These are phyloP conservation scores for Achaetomium macrosporum DNA, from an alignment of 2,329 filamentous ascomycete species.

Conservation along the genomic window DNA sequence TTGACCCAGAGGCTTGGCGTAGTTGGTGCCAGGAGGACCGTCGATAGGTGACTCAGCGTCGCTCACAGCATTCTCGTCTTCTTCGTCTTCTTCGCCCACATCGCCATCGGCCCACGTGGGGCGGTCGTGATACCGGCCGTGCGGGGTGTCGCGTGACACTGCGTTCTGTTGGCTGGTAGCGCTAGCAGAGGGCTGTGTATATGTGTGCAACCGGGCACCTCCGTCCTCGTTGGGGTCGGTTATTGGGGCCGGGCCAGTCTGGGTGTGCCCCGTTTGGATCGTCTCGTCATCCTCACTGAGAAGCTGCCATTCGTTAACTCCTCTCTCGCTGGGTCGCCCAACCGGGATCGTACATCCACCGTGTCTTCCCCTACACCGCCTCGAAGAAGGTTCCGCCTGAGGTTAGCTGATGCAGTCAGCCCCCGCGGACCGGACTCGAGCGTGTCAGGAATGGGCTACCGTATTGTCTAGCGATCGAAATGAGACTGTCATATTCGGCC, in stretches of 20 bases:
- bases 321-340: background rate
- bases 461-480: conserved; percentile 48
- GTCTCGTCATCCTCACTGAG: conserved; percentile 28
- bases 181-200: background rate
- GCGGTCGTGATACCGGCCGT: conserved; percentile 8
- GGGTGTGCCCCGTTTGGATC: conserved; percentile 17
- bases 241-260: conserved; percentile 3
- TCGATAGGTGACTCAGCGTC: conserved; percentile 17
- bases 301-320: conserved; percentile 20
- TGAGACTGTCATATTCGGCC: conserved; percentile 55
- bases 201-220: conserved; percentile 13
- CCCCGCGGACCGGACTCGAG: background rate
- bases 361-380: conserved; percentile 44
- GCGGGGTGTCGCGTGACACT: conserved; percentile 1
- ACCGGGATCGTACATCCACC: conserved; percentile 37
- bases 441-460: conserved; percentile 34
- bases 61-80: conserved; percentile 16
- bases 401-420: conserved; percentile 32
- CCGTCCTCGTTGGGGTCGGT: conserved; percentile 18
- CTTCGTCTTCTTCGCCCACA: conserved; percentile 17
- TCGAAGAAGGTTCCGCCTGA: conserved; percentile 43
- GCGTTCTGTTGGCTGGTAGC: background rate
- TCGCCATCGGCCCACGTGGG: conserved; percentile 20
- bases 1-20: conserved; percentile 15
- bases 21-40: conserved; percentile 15